Base-by-base conservation (phyloP, 495 filamentous ascomycete genomes). In the Xylaria intraflava region DNA sequence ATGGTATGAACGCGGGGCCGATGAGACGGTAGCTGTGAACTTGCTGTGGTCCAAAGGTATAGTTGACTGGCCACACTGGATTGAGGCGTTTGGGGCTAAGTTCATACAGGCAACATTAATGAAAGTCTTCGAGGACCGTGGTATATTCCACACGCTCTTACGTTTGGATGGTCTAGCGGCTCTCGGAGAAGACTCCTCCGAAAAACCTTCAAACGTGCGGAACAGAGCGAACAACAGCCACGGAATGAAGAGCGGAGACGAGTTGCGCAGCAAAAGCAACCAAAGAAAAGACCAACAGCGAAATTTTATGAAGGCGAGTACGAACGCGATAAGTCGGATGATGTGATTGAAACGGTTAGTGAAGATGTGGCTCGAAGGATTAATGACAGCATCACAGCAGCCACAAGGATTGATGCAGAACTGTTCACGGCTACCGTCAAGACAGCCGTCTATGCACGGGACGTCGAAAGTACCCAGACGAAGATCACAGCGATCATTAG, bases 21-120 rank as follows among this genome's bases (percentile, higher is more conserved):
- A 49, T 22, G 47, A 49, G 35, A 40, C 33, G 12, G 14, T 8
- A 8, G 47, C 47, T 7, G 40, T 49, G 47, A 40, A 49, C 12
- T 19, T 49, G 16, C 23, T 40, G 7, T 49, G 47, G 47, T 39
- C 47, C 6, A 49, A 40, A 49, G 47, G 47, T 49, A 49, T 19
- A 16, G 9, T 26, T 2, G 2, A 26, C 7, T 4, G 33, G 23
- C 12, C 1, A 9, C 0, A 12, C 7, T 17, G 2, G 9, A 3
- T 20, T 20, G 16, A 17, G 35, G 12, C 10, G 26, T 14, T 3
- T 20, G n/a, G 8, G 33, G 22, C 46, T 49, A 1, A 49, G 1
- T 14, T 30, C 3, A 11, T 38, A n/a, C 10, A 49, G 47, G 47
- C 4, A 40, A 49, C 17, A 49, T 39, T 23, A 49, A 49, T 27